A percentile compares a stretch with the other conserved stretches of the same genome.
Conservation (phyloP, 116 monocot species). For the Dioscorea cayenensis region DNA sequence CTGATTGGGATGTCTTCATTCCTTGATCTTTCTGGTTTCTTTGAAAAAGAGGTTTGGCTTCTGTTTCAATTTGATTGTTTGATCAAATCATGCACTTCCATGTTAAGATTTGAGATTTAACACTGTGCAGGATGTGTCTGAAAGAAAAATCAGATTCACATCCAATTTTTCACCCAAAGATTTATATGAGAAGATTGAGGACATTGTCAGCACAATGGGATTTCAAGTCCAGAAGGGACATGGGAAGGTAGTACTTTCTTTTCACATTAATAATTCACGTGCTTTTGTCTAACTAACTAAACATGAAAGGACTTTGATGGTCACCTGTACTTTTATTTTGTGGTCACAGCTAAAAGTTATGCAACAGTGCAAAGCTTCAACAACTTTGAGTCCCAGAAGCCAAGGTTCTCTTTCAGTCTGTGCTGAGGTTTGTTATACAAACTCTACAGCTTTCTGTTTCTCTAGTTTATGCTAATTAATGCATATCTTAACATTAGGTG, state of each 20-base stretch:
- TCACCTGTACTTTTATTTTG: too few relatives aligned
- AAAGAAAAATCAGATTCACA: conserved; percentile 74
- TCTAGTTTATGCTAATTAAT: neutral
- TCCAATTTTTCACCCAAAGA: conserved; percentile 53
- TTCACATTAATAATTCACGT: neutral
- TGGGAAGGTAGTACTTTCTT: conserved; percentile 39
- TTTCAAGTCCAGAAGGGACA: conserved; percentile 55
- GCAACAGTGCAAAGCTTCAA: conserved; percentile 25
- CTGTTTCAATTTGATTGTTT: neutral
- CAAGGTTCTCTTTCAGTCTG: conserved; percentile 31
- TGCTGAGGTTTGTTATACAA: conserved; percentile 41
- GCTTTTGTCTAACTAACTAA: neutral
- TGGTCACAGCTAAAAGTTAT: conserved; percentile 45
- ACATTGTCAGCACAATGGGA: conserved; percentile 52
- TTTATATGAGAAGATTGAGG: conserved; percentile 60
- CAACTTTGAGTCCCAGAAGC: conserved; percentile 9
- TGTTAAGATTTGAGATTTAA: neutral
- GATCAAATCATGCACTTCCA: too few relatives aligned
- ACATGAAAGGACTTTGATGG: neutral
- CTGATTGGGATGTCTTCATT: conserved; percentile 95
- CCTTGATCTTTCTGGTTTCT: conserved; percentile 97
- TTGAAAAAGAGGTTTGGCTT: conserved; percentile 73
- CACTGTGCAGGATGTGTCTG: conserved; percentile 58
- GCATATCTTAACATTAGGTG: conserved; percentile 22
- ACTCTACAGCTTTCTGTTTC: neutral